Conservation (phyloP, 225 moss, liverwort and hornwort species). For the Anthoceros angustus region DNA sequence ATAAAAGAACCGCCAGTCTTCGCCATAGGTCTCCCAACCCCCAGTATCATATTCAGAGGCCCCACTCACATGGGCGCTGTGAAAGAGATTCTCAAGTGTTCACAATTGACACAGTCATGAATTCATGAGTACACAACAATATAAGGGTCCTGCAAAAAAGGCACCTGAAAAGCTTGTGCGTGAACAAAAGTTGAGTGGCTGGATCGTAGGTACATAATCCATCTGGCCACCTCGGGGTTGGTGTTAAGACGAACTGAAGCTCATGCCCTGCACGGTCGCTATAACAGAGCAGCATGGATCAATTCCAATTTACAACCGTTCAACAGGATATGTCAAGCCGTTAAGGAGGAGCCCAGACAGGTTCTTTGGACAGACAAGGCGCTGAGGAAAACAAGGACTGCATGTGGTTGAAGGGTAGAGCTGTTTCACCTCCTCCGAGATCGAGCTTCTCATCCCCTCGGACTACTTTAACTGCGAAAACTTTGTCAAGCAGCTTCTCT, state of each 20-base stretch:
- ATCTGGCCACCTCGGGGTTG: constrained; percentile 59
- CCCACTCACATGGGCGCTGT: constrained; percentile 65
- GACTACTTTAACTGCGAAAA: constrained; percentile 43
- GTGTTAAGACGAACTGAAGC: constrained; percentile 40
- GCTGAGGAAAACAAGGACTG: too few species aligned
- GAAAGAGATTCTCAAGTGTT: constrained; percentile 2
- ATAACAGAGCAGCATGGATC: not conserved
- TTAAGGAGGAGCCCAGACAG: not conserved
- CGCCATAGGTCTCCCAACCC: constrained; percentile 71
- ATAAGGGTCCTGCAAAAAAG: not conserved
- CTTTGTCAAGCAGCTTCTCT: constrained; percentile 21
- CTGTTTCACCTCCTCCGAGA: constrained; percentile 76
- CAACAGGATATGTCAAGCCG: not conserved
- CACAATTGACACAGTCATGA: not conserved
- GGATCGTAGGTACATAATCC: constrained; percentile 49
- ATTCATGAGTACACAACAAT: not conserved
- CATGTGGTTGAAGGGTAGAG: not conserved
- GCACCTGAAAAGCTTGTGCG: constrained; percentile 48
- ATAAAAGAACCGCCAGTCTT: constrained; percentile 80
- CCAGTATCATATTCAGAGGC: constrained; percentile 43
- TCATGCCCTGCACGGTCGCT: constrained; percentile 29
- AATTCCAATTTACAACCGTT: too few species aligned
- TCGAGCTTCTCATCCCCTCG: constrained; percentile 46
- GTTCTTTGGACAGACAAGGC: not conserved
- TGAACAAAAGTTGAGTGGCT: constrained; percentile 39